Evolutionary conservation across 2,329 filamentous ascomycete species (phyloP).

Genomic region (Cladophialophora carrionii): DNA sequence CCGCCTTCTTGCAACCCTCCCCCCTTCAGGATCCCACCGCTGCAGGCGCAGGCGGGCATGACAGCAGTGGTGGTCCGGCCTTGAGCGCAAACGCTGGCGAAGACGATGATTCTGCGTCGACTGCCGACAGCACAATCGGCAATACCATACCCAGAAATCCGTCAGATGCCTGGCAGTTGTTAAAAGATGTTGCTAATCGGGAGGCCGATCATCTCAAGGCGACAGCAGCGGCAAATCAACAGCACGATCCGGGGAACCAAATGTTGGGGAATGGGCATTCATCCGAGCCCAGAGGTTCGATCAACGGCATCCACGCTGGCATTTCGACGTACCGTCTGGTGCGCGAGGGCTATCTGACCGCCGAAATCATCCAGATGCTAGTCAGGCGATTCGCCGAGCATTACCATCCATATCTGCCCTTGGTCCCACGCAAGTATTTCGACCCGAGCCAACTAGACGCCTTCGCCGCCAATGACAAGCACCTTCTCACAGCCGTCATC

Average conservation of each 20-base stretch:
- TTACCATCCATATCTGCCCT: constrained; percentile 71
- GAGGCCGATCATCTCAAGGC: constrained; percentile 36
- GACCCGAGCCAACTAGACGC: constrained; percentile 57
- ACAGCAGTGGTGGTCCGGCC: constrained; percentile 5
- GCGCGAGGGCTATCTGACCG: constrained; percentile 52
- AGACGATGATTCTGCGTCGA: constrained; percentile 48
- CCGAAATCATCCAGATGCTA: constrained; percentile 56
- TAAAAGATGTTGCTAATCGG: constrained; percentile 51
- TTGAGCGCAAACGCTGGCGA: constrained; percentile 25
- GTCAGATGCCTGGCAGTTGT: constrained; percentile 54
- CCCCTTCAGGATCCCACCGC: constrained; percentile 18
- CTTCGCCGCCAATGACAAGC: constrained; percentile 64
- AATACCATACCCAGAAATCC: constrained; percentile 51
- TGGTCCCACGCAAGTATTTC: constrained; percentile 65
- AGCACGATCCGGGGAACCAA: constrained; percentile 38
- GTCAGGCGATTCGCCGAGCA: constrained; percentile 64
- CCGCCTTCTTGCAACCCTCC: constrained; percentile 24
- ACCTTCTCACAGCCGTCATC: constrained; percentile 70
- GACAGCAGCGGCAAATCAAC: constrained; percentile 35
- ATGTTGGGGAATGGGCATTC: constrained; percentile 33
- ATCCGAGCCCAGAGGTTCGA: constrained; percentile 31
- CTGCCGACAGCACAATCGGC: constrained; percentile 45
- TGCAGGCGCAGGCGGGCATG: not conserved
- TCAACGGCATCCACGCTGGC: constrained; percentile 42
- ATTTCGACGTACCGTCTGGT: constrained; percentile 51